Evolutionary conservation across 352 stramenopile genomes (phyloP), one percentile per base, ranked within the genome.

Genomic region (Thalassiosira livingstoniorum): DNA sequence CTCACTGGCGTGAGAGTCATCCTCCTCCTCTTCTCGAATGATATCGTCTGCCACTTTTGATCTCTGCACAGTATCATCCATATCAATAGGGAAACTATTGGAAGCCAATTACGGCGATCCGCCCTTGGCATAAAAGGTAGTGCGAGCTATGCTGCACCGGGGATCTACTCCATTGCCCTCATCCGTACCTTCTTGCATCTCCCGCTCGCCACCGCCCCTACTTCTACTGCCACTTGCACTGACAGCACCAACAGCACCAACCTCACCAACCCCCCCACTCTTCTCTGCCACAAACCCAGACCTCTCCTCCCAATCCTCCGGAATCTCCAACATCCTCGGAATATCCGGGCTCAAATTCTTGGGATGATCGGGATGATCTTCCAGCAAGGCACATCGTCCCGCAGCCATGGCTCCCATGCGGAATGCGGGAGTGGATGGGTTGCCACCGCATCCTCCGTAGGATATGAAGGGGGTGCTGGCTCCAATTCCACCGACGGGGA

Each of bases 271-370:
- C n/a, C 25, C 29, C 51, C 15, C 27, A 13, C 27, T 29, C n/a
- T 4, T 29, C 21, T 7, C 37, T 15, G 47, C 45, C 1, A 75
- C 27, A 65, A 84, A 84, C 35, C 77, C 77, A 18, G 77, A 68
- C 15, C 62, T 34, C 45, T 78, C 61, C 51, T 84, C 77, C 77
- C 77, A 84, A 75, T 84, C 63, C 5, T 58, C 77, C 23, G 34
- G 37, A 11, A 84, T 54, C 10, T 71, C 68, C 21, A 84, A 62
- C 15, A 75, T 54, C 21, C 62, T 29, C 18, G 77, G 77, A 32
- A 84, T 84, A 23, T 69, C 77, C 1, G 72, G 68, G 0, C 61
- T 45, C 4, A 72, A 65, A 29, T 72, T 72, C 27, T 75, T 69
- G 25, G 70, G 51, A 31, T 64, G 65, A 25, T 79, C 63, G 1